Evolutionary conservation across 495 filamentous ascomycete genomes (phyloP).

Genomic region (Annulohypoxylon bovei): DNA sequence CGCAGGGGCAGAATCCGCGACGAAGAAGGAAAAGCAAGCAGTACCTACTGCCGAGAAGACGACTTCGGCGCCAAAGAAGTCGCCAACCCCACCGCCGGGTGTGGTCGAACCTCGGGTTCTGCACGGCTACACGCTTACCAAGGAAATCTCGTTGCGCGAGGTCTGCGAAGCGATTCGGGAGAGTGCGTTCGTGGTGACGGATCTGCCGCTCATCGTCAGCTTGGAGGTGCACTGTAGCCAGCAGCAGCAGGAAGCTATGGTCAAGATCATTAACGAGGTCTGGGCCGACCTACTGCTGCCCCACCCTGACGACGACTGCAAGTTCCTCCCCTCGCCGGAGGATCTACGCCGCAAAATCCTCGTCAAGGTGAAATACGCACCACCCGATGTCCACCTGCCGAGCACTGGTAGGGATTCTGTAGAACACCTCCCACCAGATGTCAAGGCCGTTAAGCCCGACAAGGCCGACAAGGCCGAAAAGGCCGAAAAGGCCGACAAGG

Average conservation of each 20-base stretch:
- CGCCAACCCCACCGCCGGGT: slow-evolving; percentile 46
- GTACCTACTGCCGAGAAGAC: neutral
- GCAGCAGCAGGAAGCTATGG: slow-evolving; percentile 87
- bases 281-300: slow-evolving; percentile 79
- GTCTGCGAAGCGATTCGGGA: slow-evolving; percentile 84
- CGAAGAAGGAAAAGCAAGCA: neutral
- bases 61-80: slow-evolving; percentile 33
- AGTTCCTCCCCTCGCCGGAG: slow-evolving; percentile 69
- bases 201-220: slow-evolving; percentile 87
- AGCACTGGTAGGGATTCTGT: slow-evolving; percentile 35
- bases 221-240: slow-evolving; percentile 85
- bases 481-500: neutral
- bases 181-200: slow-evolving; percentile 74
- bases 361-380: slow-evolving; percentile 85
- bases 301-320: slow-evolving; percentile 57
- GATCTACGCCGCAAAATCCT: slow-evolving; percentile 81
- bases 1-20: neutral
- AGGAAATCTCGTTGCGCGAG: slow-evolving; percentile 82
- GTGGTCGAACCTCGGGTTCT: slow-evolving; percentile 78
- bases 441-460: too few relatives aligned
- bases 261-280: slow-evolving; percentile 83
- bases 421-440: slow-evolving; percentile 27
- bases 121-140: slow-evolving; percentile 91
- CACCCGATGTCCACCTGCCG: slow-evolving; percentile 53
- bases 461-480: slow-evolving; percentile 2